Percentiles rank a stretch among this genome's conserved stretches.
Conservation (phyloP, 805 yeast species). For the Wickerhamomyces bisporus region DNA sequence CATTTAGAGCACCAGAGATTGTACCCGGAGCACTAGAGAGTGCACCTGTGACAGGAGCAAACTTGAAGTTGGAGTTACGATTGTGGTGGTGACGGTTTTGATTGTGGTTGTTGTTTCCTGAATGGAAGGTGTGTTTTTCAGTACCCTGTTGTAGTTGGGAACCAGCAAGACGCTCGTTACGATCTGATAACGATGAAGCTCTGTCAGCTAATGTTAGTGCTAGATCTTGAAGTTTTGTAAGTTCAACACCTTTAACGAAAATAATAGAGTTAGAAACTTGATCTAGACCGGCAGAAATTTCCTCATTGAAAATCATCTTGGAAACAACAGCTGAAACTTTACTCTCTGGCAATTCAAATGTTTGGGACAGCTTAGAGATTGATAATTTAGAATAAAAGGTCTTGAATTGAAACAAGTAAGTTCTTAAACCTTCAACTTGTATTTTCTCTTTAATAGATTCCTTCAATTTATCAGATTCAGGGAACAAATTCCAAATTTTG, state of each 20-base stretch:
- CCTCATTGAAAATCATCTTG: constrained; percentile 73
- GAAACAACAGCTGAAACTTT: constrained; percentile 60
- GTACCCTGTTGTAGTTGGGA: constrained; percentile 41
- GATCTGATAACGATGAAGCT: constrained; percentile 70
- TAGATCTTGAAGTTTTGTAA: constrained; percentile 80
- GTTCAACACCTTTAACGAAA: constrained; percentile 73
- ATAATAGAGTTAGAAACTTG: constrained; percentile 57
- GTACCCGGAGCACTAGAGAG: constrained; percentile 29
- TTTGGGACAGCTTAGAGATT: constrained; percentile 52
- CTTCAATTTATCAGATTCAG: constrained; percentile 62
- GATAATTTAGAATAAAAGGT: constrained; percentile 72
- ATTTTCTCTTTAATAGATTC: constrained; percentile 71
- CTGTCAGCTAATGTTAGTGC: constrained; percentile 82
- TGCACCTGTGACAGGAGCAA: constrained; percentile 30
- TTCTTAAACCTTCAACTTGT: constrained; percentile 86
- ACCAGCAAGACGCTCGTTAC: constrained; percentile 77
- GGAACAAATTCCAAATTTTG: constrained; percentile 81
- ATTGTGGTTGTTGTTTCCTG: constrained; percentile 14
- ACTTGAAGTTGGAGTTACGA: constrained; percentile 24
- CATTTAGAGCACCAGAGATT: constrained; percentile 32
- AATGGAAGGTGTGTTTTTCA: constrained; percentile 15
- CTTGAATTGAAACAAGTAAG: constrained; percentile 85
- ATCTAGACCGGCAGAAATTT: constrained; percentile 70
- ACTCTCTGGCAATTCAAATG: constrained; percentile 57
- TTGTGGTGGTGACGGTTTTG: constrained; percentile 23